Evolutionary conservation across 2,329 filamentous ascomycete genomes (phyloP).

Genomic region (Verticillium albo-atrum): DNA sequence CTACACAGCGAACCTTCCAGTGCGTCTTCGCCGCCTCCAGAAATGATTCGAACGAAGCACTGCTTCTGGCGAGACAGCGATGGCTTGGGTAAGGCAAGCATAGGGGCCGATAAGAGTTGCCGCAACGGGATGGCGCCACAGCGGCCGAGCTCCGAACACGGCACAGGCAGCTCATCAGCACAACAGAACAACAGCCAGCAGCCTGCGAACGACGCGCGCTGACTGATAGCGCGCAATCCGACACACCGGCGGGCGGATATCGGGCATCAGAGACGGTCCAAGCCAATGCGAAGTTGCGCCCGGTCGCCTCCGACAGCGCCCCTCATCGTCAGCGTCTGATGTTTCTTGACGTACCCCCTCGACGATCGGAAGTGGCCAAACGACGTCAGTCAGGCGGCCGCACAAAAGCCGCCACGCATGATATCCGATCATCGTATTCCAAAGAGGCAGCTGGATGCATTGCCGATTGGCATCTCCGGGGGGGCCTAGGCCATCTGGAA

Average conservation of each 20-base stretch:
- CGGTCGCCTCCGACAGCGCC: not conserved
- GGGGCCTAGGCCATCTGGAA: not conserved
- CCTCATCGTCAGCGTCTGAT: not conserved
- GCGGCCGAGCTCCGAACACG: too few relatives aligned
- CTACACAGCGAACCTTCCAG: too few relatives aligned
- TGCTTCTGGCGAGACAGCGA: too few relatives aligned
- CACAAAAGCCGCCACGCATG: not conserved
- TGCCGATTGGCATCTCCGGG: not conserved
- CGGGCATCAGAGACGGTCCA: not conserved
- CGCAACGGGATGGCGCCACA: too few relatives aligned
- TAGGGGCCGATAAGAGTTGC: too few relatives aligned
- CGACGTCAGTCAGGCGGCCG: not conserved
- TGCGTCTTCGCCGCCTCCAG: too few relatives aligned
- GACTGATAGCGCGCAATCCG: not conserved
- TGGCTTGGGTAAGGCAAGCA: too few relatives aligned
- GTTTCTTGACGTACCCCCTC: not conserved
- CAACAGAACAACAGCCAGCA: too few relatives aligned
- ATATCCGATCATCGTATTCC: not conserved
- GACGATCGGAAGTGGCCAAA: not conserved
- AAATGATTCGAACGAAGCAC: too few relatives aligned
- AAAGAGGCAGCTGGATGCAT: not conserved
- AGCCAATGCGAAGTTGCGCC: not conserved
- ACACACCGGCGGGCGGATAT: not conserved
- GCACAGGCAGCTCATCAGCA: too few relatives aligned
- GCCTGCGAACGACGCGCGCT: too few relatives aligned